phyloP scores from a whole-genome alignment of 2,329 filamentous ascomycete species.

The Aspergillus brunneoviolaceus region DNA sequence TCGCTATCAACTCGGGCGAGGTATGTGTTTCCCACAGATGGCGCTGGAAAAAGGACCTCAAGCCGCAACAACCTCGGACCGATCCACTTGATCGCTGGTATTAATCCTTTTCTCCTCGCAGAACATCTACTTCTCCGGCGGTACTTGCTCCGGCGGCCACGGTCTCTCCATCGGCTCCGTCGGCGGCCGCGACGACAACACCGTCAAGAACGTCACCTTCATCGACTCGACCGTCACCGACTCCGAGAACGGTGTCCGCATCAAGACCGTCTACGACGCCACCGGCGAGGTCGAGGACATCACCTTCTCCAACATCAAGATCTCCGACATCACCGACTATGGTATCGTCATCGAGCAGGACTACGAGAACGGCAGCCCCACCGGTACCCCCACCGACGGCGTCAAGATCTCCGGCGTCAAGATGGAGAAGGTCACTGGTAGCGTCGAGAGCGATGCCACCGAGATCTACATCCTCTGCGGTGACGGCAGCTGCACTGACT shows the following conservation, averaged over 20 bases:
- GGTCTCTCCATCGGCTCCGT: conserved; percentile 61
- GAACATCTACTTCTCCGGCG: conserved; percentile 32
- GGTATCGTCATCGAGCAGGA: conserved; percentile 61
- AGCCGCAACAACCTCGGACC: no score
- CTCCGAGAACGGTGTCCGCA: conserved; percentile 58
- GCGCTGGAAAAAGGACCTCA: neutral
- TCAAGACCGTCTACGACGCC: conserved; percentile 56
- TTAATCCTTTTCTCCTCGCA: neutral
- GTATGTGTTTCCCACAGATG: conserved; percentile 18
- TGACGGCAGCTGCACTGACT: conserved; percentile 52
- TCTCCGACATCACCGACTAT: conserved; percentile 44
- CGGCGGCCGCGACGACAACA: conserved; percentile 57
- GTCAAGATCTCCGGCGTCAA: conserved; percentile 44
- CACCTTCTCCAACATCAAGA: conserved; percentile 54
- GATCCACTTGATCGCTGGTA: neutral
- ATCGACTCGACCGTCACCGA: conserved; percentile 49
- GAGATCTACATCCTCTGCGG: conserved; percentile 58
- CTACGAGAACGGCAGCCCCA: conserved; percentile 51
- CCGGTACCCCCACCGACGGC: conserved; percentile 38
- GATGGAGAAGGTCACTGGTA: conserved; percentile 37
- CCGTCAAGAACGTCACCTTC: conserved; percentile 55
- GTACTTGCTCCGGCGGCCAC: conserved; percentile 41
- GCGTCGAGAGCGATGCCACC: conserved; percentile 34
- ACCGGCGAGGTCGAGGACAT: conserved; percentile 55
- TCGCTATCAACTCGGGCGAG: conserved; percentile 59